Conservation (phyloP, 768 basidiomycete genomes). For the Podaxis rugospora region DNA sequence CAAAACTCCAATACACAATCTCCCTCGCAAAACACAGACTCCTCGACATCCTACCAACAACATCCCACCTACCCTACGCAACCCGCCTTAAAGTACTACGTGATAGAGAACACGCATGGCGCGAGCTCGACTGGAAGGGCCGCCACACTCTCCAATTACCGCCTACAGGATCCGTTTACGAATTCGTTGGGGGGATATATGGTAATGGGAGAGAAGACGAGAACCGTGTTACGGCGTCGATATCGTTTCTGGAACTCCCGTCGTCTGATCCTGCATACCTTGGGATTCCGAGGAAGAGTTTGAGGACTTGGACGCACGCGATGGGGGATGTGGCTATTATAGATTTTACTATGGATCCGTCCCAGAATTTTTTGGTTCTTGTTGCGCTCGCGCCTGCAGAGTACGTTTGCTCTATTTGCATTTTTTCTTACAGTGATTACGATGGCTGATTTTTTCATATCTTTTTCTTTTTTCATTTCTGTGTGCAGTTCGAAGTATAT, state of each 20-base stretch:
- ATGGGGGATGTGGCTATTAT: slow-evolving; percentile 40
- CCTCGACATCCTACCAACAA: slow-evolving; percentile 29
- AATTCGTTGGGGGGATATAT: slow-evolving; percentile 48
- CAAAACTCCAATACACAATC: slow-evolving; percentile 43
- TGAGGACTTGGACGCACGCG: slow-evolving; percentile 39
- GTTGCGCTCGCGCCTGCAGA: slow-evolving; percentile 37
- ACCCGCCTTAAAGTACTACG: slow-evolving; percentile 37
- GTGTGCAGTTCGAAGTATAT: slow-evolving; percentile 32
- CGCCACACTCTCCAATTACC: slow-evolving; percentile 34
- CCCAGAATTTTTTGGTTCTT: slow-evolving; percentile 49
- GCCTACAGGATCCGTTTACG: slow-evolving; percentile 44
- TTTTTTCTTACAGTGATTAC: no score
- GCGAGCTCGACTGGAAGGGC: slow-evolving; percentile 34
- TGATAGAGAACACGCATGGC: slow-evolving; percentile 46
- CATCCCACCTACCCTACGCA: slow-evolving; percentile 28
- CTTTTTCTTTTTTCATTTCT: not conserved
- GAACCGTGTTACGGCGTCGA: slow-evolving; percentile 34
- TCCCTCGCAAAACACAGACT: slow-evolving; percentile 45
- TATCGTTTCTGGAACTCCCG: slow-evolving; percentile 49
- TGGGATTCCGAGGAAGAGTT: slow-evolving; percentile 17
- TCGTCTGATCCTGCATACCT: slow-evolving; percentile 21
- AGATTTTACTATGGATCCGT: slow-evolving; percentile 56
- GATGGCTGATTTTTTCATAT: not conserved
- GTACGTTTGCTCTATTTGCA: slow-evolving; percentile 24
- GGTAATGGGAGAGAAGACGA: slow-evolving; percentile 45